A percentile compares a stretch with the other conserved stretches of the same genome.
Conservation (phyloP, 441 rosid genomes). For the Euphorbia schlechtendalii region DNA sequence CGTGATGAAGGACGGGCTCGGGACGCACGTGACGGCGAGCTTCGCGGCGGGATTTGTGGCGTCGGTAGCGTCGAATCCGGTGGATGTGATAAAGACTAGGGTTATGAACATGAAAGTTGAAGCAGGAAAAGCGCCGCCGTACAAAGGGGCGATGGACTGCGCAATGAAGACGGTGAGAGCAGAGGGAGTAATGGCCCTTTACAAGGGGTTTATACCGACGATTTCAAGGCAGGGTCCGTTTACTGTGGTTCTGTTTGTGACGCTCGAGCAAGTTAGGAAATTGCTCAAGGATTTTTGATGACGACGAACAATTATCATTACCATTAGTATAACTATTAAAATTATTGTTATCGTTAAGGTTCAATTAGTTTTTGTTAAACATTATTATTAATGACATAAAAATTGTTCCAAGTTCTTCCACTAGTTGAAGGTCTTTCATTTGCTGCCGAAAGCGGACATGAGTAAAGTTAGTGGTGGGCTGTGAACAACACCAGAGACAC, state of each 20-base stretch:
- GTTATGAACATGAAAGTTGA: constrained; percentile 81
- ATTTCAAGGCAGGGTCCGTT: constrained; percentile 76
- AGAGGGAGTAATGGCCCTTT: constrained; percentile 62
- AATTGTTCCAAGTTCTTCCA: background rate
- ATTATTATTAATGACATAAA: background rate
- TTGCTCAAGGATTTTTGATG: constrained; percentile 49
- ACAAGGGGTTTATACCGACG: constrained; percentile 73
- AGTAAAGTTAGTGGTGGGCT: background rate
- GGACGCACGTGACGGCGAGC: constrained; percentile 74
- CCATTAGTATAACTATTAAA: background rate
- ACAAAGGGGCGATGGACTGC: constrained; percentile 67
- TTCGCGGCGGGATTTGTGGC: constrained; percentile 81
- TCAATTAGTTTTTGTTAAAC: background rate
- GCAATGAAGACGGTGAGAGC: constrained; percentile 64
- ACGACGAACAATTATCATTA: constrained; percentile 14
- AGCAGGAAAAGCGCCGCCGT: constrained; percentile 48
- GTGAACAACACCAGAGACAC: background rate
- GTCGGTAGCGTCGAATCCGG: constrained; percentile 68
- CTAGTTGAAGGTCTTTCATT: background rate
- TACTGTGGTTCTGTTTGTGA: constrained; percentile 73
- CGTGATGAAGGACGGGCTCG: constrained; percentile 52
- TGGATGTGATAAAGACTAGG: constrained; percentile 83
- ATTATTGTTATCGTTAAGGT: background rate
- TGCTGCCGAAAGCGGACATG: background rate
- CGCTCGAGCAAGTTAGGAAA: constrained; percentile 65